Conservation (phyloP, 495 filamentous ascomycete species). For the Cetradonia linearis region DNA sequence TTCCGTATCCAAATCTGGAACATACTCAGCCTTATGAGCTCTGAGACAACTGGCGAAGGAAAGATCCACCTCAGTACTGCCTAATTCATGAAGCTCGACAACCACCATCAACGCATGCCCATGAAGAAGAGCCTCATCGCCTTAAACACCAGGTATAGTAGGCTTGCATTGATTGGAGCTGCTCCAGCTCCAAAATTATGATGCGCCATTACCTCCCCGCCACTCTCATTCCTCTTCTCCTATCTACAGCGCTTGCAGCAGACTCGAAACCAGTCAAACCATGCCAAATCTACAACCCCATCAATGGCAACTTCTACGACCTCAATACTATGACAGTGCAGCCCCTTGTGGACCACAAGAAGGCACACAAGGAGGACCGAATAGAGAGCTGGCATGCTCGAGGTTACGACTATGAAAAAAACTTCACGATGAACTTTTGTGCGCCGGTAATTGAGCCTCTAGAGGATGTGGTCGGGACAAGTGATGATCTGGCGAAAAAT, state of each 20-base stretch:
- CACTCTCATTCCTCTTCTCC: slow-evolving; percentile 29
- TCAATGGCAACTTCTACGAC: slow-evolving; percentile 78
- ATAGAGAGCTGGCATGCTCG: slow-evolving; percentile 69
- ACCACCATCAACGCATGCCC: not conserved
- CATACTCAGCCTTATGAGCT: slow-evolving; percentile 6
- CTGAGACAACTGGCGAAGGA: slow-evolving; percentile 4
- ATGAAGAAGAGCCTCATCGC: not conserved
- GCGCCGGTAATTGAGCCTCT: slow-evolving; percentile 69
- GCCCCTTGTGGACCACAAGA: slow-evolving; percentile 46
- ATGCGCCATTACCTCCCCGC: slow-evolving; percentile 21
- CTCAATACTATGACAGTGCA: slow-evolving; percentile 61
- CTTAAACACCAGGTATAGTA: not conserved
- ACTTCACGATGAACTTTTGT: slow-evolving; percentile 96
- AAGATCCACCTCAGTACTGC: slow-evolving; percentile 6
- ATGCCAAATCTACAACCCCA: slow-evolving; percentile 70
- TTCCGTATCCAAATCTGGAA: not conserved
- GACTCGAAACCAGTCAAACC: slow-evolving; percentile 40
- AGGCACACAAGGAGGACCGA: slow-evolving; percentile 48
- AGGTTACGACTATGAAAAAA: slow-evolving; percentile 76
- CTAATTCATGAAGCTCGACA: not conserved
- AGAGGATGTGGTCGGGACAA: slow-evolving; percentile 59
- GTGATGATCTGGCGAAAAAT: slow-evolving; percentile 57
- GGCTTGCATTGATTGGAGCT: not conserved
- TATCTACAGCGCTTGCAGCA: slow-evolving; percentile 28
- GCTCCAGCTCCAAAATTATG: not conserved